A percentile compares a stretch with the other conserved stretches of the same genome.
phyloP scores from a whole-genome alignment of 306 rosid genomes.

The Chamaecrista fasciculata region DNA sequence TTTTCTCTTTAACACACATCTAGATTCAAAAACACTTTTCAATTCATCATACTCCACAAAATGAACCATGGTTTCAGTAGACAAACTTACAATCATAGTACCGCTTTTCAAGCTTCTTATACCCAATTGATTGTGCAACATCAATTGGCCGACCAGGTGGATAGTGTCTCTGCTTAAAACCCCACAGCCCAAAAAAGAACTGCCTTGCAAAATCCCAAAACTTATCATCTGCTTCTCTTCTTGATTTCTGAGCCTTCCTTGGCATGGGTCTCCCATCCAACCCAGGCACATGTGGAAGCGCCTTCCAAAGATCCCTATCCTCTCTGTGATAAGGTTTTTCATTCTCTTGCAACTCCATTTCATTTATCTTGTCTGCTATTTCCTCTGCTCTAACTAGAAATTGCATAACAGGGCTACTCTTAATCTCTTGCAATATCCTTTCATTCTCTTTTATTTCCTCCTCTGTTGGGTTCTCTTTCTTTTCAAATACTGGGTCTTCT shows the following conservation, averaged over 20 bases:
- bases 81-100: slow-evolving; percentile 87
- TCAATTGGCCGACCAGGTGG: slow-evolving; percentile 85
- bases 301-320: slow-evolving; percentile 68
- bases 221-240: slow-evolving; percentile 45
- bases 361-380: slow-evolving; percentile 52
- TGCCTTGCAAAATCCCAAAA: slow-evolving; percentile 90
- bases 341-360: slow-evolving; percentile 61
- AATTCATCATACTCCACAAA: not conserved
- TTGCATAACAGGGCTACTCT: slow-evolving; percentile 55
- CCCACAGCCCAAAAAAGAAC: slow-evolving; percentile 87
- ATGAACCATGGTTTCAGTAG: not conserved
- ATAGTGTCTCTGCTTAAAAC: slow-evolving; percentile 78
- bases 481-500: slow-evolving; percentile 45
- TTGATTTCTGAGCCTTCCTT: slow-evolving; percentile 57
- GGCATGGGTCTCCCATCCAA: slow-evolving; percentile 91
- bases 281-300: slow-evolving; percentile 64
- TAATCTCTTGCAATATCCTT: slow-evolving; percentile 43
- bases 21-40: not conserved
- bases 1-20: not conserved
- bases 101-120: slow-evolving; percentile 71
- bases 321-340: slow-evolving; percentile 55
- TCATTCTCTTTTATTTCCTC: slow-evolving; percentile 59
- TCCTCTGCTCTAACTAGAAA: slow-evolving; percentile 60
- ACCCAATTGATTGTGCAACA: slow-evolving; percentile 91
- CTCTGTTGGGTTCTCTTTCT: slow-evolving; percentile 61